These are phyloP conservation scores for Agrocybe praecox DNA, from an alignment of 768 basidiomycete genomes.

Conservation along the genomic window DNA sequence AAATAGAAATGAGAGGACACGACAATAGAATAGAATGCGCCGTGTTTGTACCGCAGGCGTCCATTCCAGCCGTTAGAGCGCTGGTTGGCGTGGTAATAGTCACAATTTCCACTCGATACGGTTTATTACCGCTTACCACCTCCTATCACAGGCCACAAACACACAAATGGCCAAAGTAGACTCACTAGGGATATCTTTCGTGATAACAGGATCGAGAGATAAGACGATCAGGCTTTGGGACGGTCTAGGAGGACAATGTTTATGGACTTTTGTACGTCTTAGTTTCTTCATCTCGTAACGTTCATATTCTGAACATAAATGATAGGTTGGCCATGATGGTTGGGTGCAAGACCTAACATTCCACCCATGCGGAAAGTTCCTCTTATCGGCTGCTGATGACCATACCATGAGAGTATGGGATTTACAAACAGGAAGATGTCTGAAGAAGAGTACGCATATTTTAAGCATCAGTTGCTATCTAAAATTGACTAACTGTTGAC, in stretches of 20 bases:
- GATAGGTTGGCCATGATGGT: constrained; percentile 79
- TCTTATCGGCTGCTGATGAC: constrained; percentile 92
- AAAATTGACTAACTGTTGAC: not conserved
- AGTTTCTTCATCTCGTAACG: not conserved
- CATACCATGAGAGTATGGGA: constrained; percentile 93
- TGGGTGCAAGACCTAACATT: constrained; percentile 90
- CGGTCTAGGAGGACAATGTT: constrained; percentile 75
- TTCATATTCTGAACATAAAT: constrained; percentile 6
- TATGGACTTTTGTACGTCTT: constrained; percentile 68
- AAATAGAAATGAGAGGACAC: constrained; percentile 84
- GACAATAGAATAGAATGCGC: constrained; percentile 86
- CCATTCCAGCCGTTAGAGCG: constrained; percentile 78
- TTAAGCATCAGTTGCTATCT: not conserved
- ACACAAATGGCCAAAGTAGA: constrained; percentile 29
- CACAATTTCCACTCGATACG: not conserved
- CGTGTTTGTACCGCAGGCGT: constrained; percentile 76
- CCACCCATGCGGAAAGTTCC: constrained; percentile 87
- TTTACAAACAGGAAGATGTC: constrained; percentile 79
- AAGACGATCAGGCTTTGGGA: constrained; percentile 95
- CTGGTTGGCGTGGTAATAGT: constrained; percentile 64
- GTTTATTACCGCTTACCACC: not conserved
- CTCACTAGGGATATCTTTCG: constrained; percentile 44
- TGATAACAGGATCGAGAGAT: constrained; percentile 86
- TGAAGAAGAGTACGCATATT: constrained; percentile 52
- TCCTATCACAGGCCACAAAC: constrained; percentile 19